Percentiles rank a stretch among this genome's conserved stretches.
These are phyloP conservation scores for Starmerella vaccinii DNA, from an alignment of 805 yeast species.

Conservation along the genomic window DNA sequence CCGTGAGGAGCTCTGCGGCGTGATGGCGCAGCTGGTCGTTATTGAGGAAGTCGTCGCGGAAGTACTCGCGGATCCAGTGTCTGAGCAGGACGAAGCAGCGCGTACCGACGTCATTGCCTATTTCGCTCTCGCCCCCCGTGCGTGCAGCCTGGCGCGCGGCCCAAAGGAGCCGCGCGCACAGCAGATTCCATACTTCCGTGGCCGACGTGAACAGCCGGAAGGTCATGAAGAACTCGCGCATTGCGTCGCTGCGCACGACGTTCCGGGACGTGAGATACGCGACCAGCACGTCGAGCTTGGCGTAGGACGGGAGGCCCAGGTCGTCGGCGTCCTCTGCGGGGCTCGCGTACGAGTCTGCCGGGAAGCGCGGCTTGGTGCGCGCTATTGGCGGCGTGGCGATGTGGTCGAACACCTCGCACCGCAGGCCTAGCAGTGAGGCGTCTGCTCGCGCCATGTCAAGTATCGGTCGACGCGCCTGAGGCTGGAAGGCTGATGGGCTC, in stretches of 20 bases:
- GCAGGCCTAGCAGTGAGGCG: conserved; percentile 6
- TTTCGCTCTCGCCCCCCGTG: conserved; percentile 24
- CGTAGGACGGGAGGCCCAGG: conserved; percentile 21
- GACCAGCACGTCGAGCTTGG: conserved; percentile 26
- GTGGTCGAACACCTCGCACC: conserved; percentile 6
- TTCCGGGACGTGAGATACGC: conserved; percentile 52
- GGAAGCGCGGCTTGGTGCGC: conserved; percentile 1
- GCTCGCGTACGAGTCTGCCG: not conserved
- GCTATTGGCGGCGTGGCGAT: conserved; percentile 4
- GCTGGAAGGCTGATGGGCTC: not conserved
- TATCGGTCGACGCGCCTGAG: not conserved
- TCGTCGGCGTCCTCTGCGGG: not conserved
- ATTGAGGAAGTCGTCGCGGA: conserved; percentile 68
- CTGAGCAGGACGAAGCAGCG: conserved; percentile 79
- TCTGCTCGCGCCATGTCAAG: conserved; percentile 7
- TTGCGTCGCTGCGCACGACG: conserved; percentile 60
- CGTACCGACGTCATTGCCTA: conserved; percentile 59
- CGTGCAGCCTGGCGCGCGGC: conserved; percentile 38
- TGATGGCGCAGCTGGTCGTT: conserved; percentile 38
- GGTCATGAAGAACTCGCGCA: conserved; percentile 80
- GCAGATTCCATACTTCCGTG: conserved; percentile 47
- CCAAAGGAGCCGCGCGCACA: conserved; percentile 65
- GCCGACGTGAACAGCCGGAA: conserved; percentile 60
- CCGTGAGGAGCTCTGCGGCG: conserved; percentile 14
- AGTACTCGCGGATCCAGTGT: conserved; percentile 84